Percentiles rank a stretch among this genome's conserved stretches.
phyloP scores from a whole-genome alignment of 306 rosid species.

The Erythrophleum fordii region DNA sequence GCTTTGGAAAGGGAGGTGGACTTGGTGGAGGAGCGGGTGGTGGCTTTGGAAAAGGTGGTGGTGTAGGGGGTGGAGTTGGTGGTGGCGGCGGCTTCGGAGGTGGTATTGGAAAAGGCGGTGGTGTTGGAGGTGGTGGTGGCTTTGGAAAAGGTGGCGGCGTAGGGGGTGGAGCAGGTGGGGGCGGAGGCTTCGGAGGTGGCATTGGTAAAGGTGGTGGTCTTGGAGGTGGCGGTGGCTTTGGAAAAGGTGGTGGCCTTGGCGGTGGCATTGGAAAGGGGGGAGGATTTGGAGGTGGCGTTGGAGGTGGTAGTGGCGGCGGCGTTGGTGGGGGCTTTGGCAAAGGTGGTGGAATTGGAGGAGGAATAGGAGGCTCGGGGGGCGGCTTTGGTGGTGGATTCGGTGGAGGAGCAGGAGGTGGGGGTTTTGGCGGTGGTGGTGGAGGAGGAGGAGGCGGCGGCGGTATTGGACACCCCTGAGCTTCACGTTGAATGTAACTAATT shows the following conservation, averaged over 20 bases:
- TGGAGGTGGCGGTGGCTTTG: slow-evolving; percentile 36
- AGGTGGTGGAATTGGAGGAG: slow-evolving; percentile 34
- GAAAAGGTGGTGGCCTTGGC: slow-evolving; percentile 18
- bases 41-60: slow-evolving; percentile 33
- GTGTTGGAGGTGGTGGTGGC: slow-evolving; percentile 33
- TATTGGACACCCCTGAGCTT: slow-evolving; percentile 57
- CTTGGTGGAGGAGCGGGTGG: not conserved
- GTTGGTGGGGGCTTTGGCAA: not conserved
- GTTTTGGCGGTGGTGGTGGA: slow-evolving; percentile 3
- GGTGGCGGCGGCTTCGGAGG: slow-evolving; percentile 26
- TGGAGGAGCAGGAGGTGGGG: slow-evolving; percentile 4
- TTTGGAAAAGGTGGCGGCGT: slow-evolving; percentile 32
- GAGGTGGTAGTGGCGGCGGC: slow-evolving; percentile 25
- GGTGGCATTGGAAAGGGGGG: not conserved
- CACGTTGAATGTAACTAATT: slow-evolving; percentile 29
- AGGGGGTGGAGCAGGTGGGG: not conserved
- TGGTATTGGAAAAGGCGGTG: slow-evolving; percentile 30
- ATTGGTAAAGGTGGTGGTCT: slow-evolving; percentile 11
- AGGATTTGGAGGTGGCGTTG: slow-evolving; percentile 19
- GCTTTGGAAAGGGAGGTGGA: not conserved
- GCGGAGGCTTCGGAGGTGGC: slow-evolving; percentile 31
- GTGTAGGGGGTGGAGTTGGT: not conserved
- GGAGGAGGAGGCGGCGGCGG: slow-evolving; percentile 25
- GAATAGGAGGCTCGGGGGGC: not conserved
- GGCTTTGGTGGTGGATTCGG: slow-evolving; percentile 21